Percentiles rank a stretch among this genome's conserved stretches.
Evolutionary conservation across 129 eudicot genomes (phyloP).

Genomic region (Oenanthe sinensis): DNA sequence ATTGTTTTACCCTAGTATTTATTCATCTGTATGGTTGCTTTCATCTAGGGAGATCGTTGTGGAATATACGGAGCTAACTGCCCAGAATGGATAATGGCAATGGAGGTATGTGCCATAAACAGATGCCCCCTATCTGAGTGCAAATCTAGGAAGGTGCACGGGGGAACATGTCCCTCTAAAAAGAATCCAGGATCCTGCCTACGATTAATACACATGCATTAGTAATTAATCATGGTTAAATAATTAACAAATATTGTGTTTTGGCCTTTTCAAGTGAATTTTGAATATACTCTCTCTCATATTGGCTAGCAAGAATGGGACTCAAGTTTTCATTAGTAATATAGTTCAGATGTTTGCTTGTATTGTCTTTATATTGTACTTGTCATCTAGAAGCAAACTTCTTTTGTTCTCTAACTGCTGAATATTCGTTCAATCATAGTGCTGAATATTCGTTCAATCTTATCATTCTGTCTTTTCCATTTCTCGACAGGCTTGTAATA

Average conservation of each 20-base stretch:
- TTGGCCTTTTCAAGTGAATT: not conserved
- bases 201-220: not conserved
- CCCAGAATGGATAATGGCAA: constrained; percentile 90
- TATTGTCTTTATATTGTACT: not conserved
- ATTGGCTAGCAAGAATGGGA: not conserved
- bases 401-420: not conserved
- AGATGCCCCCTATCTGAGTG: not conserved
- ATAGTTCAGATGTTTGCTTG: not conserved
- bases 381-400: not conserved
- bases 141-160: not conserved
- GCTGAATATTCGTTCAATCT: too few relatives aligned
- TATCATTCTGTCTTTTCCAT: not conserved
- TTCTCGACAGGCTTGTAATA: constrained; percentile 75
- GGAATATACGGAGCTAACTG: constrained; percentile 92
- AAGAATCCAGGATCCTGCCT: not conserved
- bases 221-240: not conserved
- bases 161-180: not conserved
- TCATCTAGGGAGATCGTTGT: constrained; percentile 67
- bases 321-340: not conserved
- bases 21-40: not conserved
- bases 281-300: not conserved
- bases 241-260: not conserved
- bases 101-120: constrained; percentile 66
- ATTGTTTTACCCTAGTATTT: not conserved
- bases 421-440: not conserved